Percentiles rank a stretch among this genome's conserved stretches.
These are phyloP conservation scores for Penicillium concentricum DNA, from an alignment of 2,329 filamentous ascomycete genomes.

Conservation along the genomic window DNA sequence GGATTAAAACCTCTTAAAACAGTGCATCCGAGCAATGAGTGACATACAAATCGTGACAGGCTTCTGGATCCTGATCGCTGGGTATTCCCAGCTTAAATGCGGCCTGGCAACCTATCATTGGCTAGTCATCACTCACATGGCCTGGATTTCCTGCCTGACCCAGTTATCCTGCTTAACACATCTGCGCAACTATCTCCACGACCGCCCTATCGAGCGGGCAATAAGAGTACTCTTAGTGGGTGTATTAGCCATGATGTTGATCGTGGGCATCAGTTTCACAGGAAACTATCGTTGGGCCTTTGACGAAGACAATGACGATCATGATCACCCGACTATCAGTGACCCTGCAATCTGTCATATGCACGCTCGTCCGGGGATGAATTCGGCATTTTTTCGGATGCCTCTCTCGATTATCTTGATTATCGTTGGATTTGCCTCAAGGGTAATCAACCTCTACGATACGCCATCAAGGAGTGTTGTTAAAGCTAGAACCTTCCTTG, in stretches of 20 bases:
- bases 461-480: neutral
- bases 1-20: neutral
- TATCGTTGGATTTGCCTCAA: neutral
- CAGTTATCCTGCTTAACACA: constrained; percentile 10
- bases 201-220: neutral
- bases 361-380: neutral
- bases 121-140: constrained; percentile 2
- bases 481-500: neutral
- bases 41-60: constrained; percentile 9
- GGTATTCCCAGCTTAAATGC: constrained; percentile 3
- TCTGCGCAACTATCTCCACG: constrained; percentile 4
- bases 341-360: neutral
- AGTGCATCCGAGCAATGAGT: constrained; percentile 1
- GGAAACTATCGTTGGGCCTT: constrained; percentile 3
- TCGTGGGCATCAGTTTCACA: constrained; percentile 3
- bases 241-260: neutral
- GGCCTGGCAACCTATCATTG: constrained; percentile 11
- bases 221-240: constrained; percentile 3
- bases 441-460: neutral
- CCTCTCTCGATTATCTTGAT: neutral
- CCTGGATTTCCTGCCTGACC: constrained; percentile 12
- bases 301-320: neutral
- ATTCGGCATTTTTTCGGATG: neutral
- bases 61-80: constrained; percentile 8
- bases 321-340: neutral